phyloP scores from a whole-genome alignment of 305 asterid genomes.

The Ajuga reptans region DNA sequence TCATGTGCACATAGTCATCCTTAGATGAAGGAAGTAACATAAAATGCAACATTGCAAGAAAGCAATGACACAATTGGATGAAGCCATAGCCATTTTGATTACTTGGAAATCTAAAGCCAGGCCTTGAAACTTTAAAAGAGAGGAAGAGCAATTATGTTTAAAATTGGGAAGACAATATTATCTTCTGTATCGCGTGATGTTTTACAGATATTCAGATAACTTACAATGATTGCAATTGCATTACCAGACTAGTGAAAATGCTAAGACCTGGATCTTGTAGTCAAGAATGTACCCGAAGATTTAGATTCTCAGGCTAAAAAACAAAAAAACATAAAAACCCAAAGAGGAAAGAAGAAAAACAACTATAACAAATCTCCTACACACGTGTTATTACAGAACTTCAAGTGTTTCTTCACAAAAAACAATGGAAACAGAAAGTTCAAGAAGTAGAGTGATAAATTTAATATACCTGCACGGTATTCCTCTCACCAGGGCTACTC shows the following conservation, averaged over 20 bases:
- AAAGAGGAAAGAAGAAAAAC: not conserved
- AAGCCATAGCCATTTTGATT: not conserved
- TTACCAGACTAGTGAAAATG: not conserved
- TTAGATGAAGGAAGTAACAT: not conserved
- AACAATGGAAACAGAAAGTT: slow-evolving; percentile 12
- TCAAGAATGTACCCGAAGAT: not conserved
- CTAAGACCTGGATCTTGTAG: not conserved
- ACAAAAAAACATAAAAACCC: not conserved
- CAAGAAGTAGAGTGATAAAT: not conserved
- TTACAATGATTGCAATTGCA: not conserved
- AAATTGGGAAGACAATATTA: not conserved
- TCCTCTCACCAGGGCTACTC: slow-evolving; percentile 46
- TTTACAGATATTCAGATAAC: not conserved
- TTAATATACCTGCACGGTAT: slow-evolving; percentile 42
- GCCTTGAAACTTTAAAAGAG: not conserved
- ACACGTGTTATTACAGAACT: not conserved
- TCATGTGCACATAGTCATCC: not conserved
- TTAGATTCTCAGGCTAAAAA: not conserved
- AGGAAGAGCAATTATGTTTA: not conserved
- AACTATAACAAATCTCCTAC: slow-evolving; percentile 1
- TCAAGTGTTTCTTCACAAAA: slow-evolving; percentile 1
- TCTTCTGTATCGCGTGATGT: slow-evolving; percentile 6
- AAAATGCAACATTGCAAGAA: not conserved
- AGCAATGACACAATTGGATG: not conserved
- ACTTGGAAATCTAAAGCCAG: slow-evolving; percentile 2